Base-by-base conservation (phyloP, 176 grass and related monocot species). In the Puya raimondii region DNA sequence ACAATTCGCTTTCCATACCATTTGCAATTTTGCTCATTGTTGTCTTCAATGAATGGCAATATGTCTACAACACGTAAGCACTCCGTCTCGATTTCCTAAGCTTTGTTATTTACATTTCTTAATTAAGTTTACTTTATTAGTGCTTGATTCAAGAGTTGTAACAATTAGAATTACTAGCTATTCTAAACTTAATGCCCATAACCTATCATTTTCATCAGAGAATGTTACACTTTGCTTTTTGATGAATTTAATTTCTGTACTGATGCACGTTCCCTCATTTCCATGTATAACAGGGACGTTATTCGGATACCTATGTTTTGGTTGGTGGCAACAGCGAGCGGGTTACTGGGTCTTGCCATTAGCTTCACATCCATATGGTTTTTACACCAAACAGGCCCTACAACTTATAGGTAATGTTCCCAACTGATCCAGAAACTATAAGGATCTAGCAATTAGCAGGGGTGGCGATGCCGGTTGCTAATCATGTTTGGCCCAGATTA, bases 341-440 rank as follows among this genome's bases (percentile, higher is more conserved):
- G 92, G 22, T 77, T 96, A 23, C 72, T 91, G 23, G 92, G 92
- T 15, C 80, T 96, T 48, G 92, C 88, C 12, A 88, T 96, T 47
- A 96, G 92, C 73, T 96, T 96, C 79, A 91, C 88, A 14, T 96
- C 92, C 47, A 72, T 96, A 12, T 96, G 92, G 85, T 96, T 96
- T 79, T 79, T 96, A 63, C 80, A 91, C 66, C 85, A 70, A 80
- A 96, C 88, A 67, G 80, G 88, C 27, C 88, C 92, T 12, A 96
- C 92, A 82, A 91, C 85, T 66, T 96, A 96, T 68, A 96, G 88
- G 92, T 91, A 83, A 22, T 12, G 14, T 21, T 42, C 20, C 33
- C 5, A 5, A 42, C 52, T 70, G 25, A n/a, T 25, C 70, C 3
- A 16, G 33, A 42, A 42, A 42, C 33, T 42, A 42, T 0, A 7